These are phyloP conservation scores for Mucor ambiguus DNA, from an alignment of 371 early-diverging fungal genomes.

Conservation along the genomic window DNA sequence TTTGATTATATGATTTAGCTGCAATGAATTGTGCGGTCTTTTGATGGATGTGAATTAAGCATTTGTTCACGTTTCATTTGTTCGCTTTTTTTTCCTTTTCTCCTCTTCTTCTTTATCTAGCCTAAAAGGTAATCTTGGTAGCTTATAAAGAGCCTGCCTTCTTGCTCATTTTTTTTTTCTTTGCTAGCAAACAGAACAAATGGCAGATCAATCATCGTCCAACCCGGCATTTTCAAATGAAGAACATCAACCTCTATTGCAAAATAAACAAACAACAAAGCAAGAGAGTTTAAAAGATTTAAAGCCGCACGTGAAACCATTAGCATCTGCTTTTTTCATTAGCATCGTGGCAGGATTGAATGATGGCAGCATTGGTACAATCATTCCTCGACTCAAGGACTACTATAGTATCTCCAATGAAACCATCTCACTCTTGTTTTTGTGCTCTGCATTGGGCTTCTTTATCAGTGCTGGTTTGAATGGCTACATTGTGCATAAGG, in stretches of 20 bases:
- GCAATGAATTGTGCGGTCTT: not conserved
- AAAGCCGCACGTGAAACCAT: conserved; percentile 16
- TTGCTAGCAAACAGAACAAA: not conserved
- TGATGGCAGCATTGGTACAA: conserved; percentile 37
- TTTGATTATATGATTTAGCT: not conserved
- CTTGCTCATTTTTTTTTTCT: not conserved
- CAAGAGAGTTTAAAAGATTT: conserved; percentile 22
- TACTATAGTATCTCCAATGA: conserved; percentile 33
- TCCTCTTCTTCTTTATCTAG: not conserved
- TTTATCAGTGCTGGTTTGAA: conserved; percentile 30
- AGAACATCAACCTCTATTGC: conserved; percentile 13
- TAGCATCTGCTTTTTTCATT: conserved; percentile 23
- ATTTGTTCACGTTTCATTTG: conserved; percentile 1
- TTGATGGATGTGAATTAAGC: not conserved
- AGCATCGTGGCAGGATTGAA: conserved; percentile 33
- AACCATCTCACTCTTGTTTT: conserved; percentile 29
- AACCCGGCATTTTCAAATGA: not conserved
- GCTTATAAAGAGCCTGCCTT: not conserved
- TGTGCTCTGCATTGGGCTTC: conserved; percentile 32
- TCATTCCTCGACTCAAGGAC: conserved; percentile 31
- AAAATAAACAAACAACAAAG: conserved; percentile 20
- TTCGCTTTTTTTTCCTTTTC: not conserved
- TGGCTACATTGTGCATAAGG: conserved; percentile 30
- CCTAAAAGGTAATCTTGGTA: not conserved
- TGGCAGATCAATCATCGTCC: conserved; percentile 6